Base-by-base conservation (phyloP, 768 basidiomycete species). In the Pisolithus marmoratus region DNA sequence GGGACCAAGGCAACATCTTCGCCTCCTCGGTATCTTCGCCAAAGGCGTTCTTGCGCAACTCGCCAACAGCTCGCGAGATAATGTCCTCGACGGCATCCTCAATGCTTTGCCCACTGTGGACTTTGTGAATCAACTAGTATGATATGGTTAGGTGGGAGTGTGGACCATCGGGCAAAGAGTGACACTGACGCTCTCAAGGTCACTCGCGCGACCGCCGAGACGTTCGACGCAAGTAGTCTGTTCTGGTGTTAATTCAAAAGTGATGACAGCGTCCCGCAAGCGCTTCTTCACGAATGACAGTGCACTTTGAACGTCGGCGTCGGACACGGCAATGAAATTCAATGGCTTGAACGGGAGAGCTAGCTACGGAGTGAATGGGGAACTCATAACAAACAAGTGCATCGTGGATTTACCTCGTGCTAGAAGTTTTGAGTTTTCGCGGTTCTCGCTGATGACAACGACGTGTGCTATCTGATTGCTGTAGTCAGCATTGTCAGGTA, bases 11-110 rank as follows among this genome's bases (percentile, higher is more conserved):
- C 37, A 95, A 68, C 43, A 63, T 73, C 68, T 92, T 94, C 3
- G 87, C 87, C 60, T 96, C 94, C 50, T 95, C 92, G 1, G 75
- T 68, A 62, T 96, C 94, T 57, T 96, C 94, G 0, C 94, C 95
- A 63, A 97, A 99, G 0, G 90, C 90, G 44, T 80, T 86, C 76
- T 97, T 97, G 44, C 89, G 75, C 46, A 98, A 71, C 65, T 96
- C 94, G 31, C 82, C 77, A 9, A 93, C 82, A 31, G 85, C 85
- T 15, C 90, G 79, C 20, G 70, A 69, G 54, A 96, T 81, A 59
- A 98, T 91, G 61, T 97, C 94, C 61, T 94, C 90, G 5, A 96
- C 88, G 1, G 92, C 91, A 37, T 87, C 88, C 49, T 82, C 75
- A 3, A 94, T 78, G 15, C 64, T 70, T 69, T 82, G 80, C 2